Percentiles rank a stretch among this genome's conserved stretches.
phyloP scores from a whole-genome alignment of 768 basidiomycete species.

The Lanmaoa rubissima region DNA sequence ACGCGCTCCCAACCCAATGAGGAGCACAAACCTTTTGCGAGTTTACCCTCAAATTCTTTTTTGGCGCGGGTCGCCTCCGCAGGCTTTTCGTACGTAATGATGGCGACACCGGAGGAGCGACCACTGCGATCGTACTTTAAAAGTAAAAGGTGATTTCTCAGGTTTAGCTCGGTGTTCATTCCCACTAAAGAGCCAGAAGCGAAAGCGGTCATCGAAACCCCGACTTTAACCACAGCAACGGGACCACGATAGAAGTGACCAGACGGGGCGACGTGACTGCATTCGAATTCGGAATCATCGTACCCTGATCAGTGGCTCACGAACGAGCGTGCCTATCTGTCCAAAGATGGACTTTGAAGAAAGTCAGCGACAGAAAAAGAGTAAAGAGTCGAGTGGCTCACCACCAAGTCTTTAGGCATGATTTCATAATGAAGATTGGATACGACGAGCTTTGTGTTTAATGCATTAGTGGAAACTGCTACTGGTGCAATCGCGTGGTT shows the following conservation, averaged over 20 bases:
- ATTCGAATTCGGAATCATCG: constrained; percentile 53
- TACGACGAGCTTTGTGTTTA: constrained; percentile 65
- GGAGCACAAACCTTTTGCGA: constrained; percentile 70
- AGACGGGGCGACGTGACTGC: constrained; percentile 33
- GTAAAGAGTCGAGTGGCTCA: constrained; percentile 39
- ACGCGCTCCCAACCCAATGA: background rate
- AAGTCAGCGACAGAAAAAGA: constrained; percentile 2
- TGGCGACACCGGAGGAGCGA: constrained; percentile 82
- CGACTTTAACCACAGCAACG: constrained; percentile 24
- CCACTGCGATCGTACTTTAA: constrained; percentile 94
- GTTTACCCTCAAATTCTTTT: constrained; percentile 80
- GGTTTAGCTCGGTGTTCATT: constrained; percentile 53
- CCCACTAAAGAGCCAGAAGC: constrained; percentile 36
- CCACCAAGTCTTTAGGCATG: constrained; percentile 82
- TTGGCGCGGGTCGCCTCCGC: constrained; percentile 81
- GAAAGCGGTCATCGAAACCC: constrained; percentile 43
- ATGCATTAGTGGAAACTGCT: constrained; percentile 25
- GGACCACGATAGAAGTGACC: constrained; percentile 35
- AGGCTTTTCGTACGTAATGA: constrained; percentile 74
- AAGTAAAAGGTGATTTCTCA: constrained; percentile 48
- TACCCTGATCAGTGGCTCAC: constrained; percentile 95
- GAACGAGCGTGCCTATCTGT: constrained; percentile 86
- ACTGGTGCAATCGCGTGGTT: constrained; percentile 25
- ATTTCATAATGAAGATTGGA: constrained; percentile 92
- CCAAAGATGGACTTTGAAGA: constrained; percentile 77